Evolutionary conservation across 805 yeast species (phyloP), one percentile per base, ranked within the genome.

Genomic region (Schwanniomyces pseudopolymorphus): DNA sequence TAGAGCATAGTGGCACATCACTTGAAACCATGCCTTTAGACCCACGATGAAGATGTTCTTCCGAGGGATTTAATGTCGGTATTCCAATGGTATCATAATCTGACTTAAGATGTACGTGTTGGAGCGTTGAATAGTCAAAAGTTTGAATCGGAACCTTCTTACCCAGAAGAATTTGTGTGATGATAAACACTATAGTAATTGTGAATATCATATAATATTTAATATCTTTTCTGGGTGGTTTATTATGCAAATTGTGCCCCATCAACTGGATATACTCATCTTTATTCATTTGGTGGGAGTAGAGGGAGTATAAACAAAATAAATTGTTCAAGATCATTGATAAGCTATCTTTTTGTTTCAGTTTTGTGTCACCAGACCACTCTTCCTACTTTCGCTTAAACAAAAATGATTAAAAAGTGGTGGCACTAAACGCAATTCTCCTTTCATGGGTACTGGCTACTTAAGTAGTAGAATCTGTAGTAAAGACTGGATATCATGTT

Each of bases 1-100:
- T 56, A 1, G 91, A 84, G 59, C 94, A 86, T 13, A 66, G 48
- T 8, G 80, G 81, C 2, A 80, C 78, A 58, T 87, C 94, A 33
- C 82, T 74, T 1, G 88, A 80, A 8, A 86, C 89, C 59, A 87
- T 87, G 6, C 84, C 89, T 14, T 72, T 54, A 6, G 43, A 21
- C 0, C 81, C 84, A 1, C 48, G 44, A 9, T 69, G 70, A 3
- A 75, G 64, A 44, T 70, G 69, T 10, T 69, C 61, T 1, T 45
- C 11, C 0, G 64, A 57, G 0, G 85, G 85, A 11, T 61, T 38
- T 53, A 80, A 64, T 2, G 78, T 66, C 0, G 84, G 80, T 21
- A 45, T 40, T 7, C 64, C 62, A 3, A 57, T 52, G 9, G 53
- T 54, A 39, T 56, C 60, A 13, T 51, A 50, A 3, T 36, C 39